These are phyloP conservation scores for Coniferiporia weirii DNA, from an alignment of 1,284 basidiomycete genomes.

Conservation along the genomic window DNA sequence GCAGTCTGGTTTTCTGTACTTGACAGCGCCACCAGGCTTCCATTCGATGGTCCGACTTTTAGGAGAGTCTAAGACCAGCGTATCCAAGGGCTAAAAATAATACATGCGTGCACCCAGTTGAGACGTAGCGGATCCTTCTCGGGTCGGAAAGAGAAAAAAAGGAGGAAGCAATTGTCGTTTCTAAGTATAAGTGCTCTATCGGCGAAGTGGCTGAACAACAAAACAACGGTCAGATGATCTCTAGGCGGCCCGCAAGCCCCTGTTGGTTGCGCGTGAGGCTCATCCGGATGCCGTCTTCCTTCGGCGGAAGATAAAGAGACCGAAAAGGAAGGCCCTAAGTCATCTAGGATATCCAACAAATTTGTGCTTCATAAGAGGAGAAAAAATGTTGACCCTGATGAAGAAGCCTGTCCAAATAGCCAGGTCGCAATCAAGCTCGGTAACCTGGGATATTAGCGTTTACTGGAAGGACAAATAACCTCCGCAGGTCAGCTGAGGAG, in stretches of 20 bases:
- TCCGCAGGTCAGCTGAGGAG: too few relatives aligned
- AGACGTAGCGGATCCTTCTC: not conserved
- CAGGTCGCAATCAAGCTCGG: too few relatives aligned
- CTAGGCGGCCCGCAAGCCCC: not conserved
- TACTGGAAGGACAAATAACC: too few relatives aligned
- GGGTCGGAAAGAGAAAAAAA: not conserved
- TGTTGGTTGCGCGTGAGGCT: not conserved
- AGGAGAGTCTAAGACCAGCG: not conserved
- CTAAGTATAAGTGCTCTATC: not conserved
- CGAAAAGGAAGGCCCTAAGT: too few relatives aligned
- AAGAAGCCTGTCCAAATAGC: too few relatives aligned
- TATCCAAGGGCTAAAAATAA: not conserved
- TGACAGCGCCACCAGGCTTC: not conserved
- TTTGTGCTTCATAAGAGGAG: too few relatives aligned
- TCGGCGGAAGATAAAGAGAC: too few relatives aligned
- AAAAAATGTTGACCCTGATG: too few relatives aligned
- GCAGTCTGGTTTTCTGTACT: not conserved
- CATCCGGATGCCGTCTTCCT: too few relatives aligned
- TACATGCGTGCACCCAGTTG: not conserved
- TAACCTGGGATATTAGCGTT: too few relatives aligned
- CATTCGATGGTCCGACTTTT: not conserved
- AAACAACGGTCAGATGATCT: not conserved
- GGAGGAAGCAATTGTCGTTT: not conserved
- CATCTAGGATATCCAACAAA: too few relatives aligned
- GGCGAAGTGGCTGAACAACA: not conserved